Base-by-base conservation (phyloP, 768 basidiomycete species). In the Termitomyces heimii region DNA sequence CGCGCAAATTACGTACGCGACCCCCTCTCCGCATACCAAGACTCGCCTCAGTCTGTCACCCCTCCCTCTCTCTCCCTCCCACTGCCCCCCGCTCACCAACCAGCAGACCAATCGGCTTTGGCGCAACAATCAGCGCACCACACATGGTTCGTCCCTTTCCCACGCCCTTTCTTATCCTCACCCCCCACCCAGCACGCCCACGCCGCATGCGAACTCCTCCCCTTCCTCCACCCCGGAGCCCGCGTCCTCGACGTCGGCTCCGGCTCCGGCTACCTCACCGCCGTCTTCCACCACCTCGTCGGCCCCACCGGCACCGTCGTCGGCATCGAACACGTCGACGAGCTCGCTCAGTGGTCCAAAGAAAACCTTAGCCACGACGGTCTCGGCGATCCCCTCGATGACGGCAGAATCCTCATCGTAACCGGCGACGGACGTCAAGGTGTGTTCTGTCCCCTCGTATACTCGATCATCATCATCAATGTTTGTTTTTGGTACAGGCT, bases 51-150 rank as follows among this genome's bases (percentile, higher is more conserved):
- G 85, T 88, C 68, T 63, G 70, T 72, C 2, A n/a, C n/a, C n/a
- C n/a, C n/a, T n/a, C n/a, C 42, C 49, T 47, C 10, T 34, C 59
- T 48, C 48, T 45, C 46, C 7, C 29, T 12, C 18, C n/a, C 40
- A 20, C 9, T n/a, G 10, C 9, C 13, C 31, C 6, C 35, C 35
- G 18, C 24, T 29, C 29, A 39, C 26, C 7, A 32, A 37, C 31
- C 22, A 64, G 13, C 42, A 90, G 89, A 68, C 59, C 77, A 18
- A 94, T 94, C 52, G 89, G 90, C 2, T 81, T 88, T 65, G 86
- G 84, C 13, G 95, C 94, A 14, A 99, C 96, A 0, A 98, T 99
- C 60, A 92, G 89, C 39, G 96, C 96, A 0, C 96, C 96, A 1
- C 96, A 99, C 68, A 98, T 98, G 95, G 89, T 88, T n/a, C 53